These are phyloP conservation scores for Hericium alpestre DNA, from an alignment of 768 basidiomycete genomes.

Conservation along the genomic window DNA sequence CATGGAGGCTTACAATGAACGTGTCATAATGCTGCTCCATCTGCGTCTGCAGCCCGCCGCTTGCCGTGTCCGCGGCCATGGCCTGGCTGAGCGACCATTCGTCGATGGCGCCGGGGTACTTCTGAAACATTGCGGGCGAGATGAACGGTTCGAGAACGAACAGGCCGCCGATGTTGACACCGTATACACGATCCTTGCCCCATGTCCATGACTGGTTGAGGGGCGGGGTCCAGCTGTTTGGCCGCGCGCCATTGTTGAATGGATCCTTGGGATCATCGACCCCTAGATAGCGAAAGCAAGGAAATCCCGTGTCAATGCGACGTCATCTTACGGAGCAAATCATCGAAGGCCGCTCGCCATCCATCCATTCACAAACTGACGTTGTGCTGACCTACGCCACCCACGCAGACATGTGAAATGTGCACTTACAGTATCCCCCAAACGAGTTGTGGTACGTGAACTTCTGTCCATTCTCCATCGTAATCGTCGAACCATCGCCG, in stretches of 20 bases:
- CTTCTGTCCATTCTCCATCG: constrained; percentile 29
- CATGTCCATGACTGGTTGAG: constrained; percentile 72
- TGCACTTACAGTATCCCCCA: constrained; percentile 31
- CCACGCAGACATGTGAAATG: not conserved
- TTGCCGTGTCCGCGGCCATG: constrained; percentile 52
- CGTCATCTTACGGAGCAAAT: not conserved
- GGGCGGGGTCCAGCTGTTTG: constrained; percentile 74
- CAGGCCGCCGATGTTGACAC: constrained; percentile 70
- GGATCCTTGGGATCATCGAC: constrained; percentile 61
- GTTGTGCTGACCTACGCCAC: not conserved
- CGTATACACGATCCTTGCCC: constrained; percentile 49
- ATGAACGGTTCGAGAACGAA: constrained; percentile 79
- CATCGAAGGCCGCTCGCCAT: not conserved
- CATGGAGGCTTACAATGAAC: constrained; percentile 54
- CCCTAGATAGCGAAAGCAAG: constrained; percentile 31
- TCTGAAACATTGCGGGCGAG: constrained; percentile 51
- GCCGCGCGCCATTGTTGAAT: constrained; percentile 63
- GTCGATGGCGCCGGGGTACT: constrained; percentile 50
- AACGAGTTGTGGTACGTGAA: constrained; percentile 36
- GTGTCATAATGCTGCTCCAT: constrained; percentile 76
- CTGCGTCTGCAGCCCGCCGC: constrained; percentile 40
- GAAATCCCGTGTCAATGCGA: not conserved
- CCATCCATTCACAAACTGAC: not conserved
- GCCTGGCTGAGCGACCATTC: constrained; percentile 61
- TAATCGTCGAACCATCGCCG: constrained; percentile 17